phyloP scores from a whole-genome alignment of 108 stramenopile species.

The Conticribra weissflogii region DNA sequence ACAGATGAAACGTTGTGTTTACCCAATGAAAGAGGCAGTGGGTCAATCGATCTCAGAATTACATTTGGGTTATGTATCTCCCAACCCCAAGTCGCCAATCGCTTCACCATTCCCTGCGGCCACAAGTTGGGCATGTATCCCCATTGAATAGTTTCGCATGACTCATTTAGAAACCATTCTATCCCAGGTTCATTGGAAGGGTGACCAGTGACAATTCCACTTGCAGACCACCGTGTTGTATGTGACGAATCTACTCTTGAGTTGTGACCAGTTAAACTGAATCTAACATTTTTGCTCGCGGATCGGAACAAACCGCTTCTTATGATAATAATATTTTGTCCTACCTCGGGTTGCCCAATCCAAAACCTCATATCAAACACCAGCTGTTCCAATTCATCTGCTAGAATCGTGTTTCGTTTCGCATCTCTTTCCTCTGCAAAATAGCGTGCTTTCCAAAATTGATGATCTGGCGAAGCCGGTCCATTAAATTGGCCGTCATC shows the following conservation, averaged over 20 bases:
- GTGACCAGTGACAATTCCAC: conserved; percentile 25
- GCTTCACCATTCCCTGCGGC: conserved; percentile 20
- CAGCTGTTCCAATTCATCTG: conserved; percentile 61
- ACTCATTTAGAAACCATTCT: conserved; percentile 33
- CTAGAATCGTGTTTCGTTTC: conserved; percentile 28
- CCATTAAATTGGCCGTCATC: not conserved
- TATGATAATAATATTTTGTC: conserved; percentile 9
- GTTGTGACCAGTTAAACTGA: not conserved
- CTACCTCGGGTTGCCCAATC: conserved; percentile 25
- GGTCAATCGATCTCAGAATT: conserved; percentile 32
- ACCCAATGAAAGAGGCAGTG: conserved; percentile 4
- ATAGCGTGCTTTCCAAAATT: conserved; percentile 31
- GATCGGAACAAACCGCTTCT: conserved; percentile 24
- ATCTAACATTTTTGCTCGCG: conserved; percentile 21
- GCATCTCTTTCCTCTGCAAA: conserved; percentile 28
- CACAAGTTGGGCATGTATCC: conserved; percentile 26
- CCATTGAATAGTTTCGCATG: conserved; percentile 19
- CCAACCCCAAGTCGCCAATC: conserved; percentile 36
- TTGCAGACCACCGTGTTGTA: conserved; percentile 6
- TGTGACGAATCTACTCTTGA: not conserved
- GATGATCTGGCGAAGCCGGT: not conserved
- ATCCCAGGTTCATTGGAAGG: conserved; percentile 29
- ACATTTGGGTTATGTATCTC: conserved; percentile 35
- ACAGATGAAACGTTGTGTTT: not conserved
- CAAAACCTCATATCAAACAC: conserved; percentile 41